Base-by-base conservation (phyloP, 1,284 basidiomycete genomes). In the Rhodotorula sp. region DNA sequence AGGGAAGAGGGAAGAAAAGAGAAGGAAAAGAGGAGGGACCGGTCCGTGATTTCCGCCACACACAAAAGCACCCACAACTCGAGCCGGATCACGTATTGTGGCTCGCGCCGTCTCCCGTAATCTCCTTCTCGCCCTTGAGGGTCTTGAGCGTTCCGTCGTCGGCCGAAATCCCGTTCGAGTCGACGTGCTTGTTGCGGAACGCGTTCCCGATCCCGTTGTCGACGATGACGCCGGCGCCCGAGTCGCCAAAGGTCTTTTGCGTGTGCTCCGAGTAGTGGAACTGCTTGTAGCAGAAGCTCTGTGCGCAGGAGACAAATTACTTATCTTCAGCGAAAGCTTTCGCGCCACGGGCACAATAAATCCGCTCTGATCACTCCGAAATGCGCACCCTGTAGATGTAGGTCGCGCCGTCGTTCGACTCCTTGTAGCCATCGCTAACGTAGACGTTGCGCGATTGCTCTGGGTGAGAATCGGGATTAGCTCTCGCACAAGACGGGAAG, bases 131-230 rank as follows among this genome's bases (percentile, higher is more conserved):
- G 49, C 54, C 28, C 23, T 23, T 19, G 15, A 54, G 31, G 23
- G 28, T 43, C 61, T 62, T 52, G 50, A 54, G 61, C 61, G 60
- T 61, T 14, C 60, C 60, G 62, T 63, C 62, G 28, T 56, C 38
- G 34, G 62, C 62, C 34, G 45, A 54, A 15, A 61, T 61, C 15
- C 62, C 62, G 62, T 63, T 43, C 52, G 43, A 31, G n/a, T 5
- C 62, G 43, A 63, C 45, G 43, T 63, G 45, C 10, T 28, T 47
- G 54, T 47, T 56, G 19, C 26, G 31, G 38, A 56, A 21, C 43
- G 62, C 62, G 62, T 54, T 45, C 26, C 62, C 62, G 62, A 63
- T 47, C 19, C 62, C 62, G 43, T 45, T 54, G 54, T 63, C 54
- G 54, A 63, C 62, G 62, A 63, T 56, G 54, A 54, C 55, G 4